Evolutionary conservation across 192 early-diverging fungal genomes (phyloP), one percentile per base, ranked within the genome.

Genomic region (Backusella morwellensis): DNA sequence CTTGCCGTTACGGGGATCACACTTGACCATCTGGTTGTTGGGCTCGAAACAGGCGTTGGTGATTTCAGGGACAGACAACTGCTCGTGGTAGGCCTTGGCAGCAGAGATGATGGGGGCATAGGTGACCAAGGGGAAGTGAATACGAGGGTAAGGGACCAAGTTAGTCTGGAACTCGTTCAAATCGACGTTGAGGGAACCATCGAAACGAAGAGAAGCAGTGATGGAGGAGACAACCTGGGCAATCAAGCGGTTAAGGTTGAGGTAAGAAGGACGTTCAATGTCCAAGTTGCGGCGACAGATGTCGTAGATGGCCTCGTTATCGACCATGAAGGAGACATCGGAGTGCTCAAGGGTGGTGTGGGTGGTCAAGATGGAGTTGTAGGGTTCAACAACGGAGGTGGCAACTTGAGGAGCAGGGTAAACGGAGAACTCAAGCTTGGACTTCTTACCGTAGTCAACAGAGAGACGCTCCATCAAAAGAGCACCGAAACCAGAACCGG

Each of bases 381-480:
- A 98, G 72, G 97, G 97, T 88, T 98, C 97, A 47, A 99, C 96
- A 72, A 98, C 96, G 6, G 96, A 93, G 75, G 97, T 99, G 78
- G 97, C 94, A 68, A 99, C 93, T 85, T 95, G 96, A 70, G 97
- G 97, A 47, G 97, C 97, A 15, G 97, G 97, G 91, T 99, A 99
- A 42, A 99, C 96, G 5, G 96, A 97, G 89, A 98, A 99, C 90
- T 99, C 97, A 80, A 99, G 93, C 93, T 99, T 99, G 85, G 97
- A 98, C 93, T 99, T 99, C 87, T 99, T 99, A 85, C 98, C 97
- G 87, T 99, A 99, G 90, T 99, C 98, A 72, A 98, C 97, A 19
- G 97, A 99, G 66, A 99, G 90, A 83, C 98, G 97, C 88, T 99
- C 98, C 47, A 99, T 86, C 47, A 99, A 91, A 79, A 99, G 90